Conservation (phyloP, 2,329 filamentous ascomycete species). For the Alternaria brassicicola region DNA sequence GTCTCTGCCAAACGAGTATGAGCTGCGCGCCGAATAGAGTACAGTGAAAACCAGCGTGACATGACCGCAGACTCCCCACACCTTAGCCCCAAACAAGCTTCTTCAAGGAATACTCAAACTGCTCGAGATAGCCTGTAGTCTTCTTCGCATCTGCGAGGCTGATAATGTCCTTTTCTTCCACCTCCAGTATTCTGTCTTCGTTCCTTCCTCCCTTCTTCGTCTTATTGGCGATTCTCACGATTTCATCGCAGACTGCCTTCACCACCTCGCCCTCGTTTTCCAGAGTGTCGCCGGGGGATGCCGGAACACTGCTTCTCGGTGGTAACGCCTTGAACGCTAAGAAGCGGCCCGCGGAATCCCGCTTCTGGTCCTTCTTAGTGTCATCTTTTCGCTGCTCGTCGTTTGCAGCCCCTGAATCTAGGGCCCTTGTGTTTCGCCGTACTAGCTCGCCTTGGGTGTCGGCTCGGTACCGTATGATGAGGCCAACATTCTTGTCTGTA, state of each 20-base stretch:
- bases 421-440: constrained; percentile 82
- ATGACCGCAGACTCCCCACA: neutral
- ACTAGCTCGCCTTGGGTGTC: constrained; percentile 72
- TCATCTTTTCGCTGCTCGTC: constrained; percentile 18
- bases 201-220: constrained; percentile 53
- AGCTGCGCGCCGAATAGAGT: neutral
- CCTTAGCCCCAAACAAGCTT: constrained; percentile 79
- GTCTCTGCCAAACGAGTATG: neutral
- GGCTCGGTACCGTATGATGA: constrained; percentile 78
- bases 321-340: constrained; percentile 64
- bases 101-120: constrained; percentile 88
- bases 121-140: constrained; percentile 84
- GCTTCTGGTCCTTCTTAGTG: constrained; percentile 25
- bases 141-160: constrained; percentile 82
- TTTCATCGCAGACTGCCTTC: constrained; percentile 73
- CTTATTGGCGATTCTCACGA: constrained; percentile 69
- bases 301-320: constrained; percentile 51
- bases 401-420: constrained; percentile 58
- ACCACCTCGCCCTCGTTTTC: constrained; percentile 62
- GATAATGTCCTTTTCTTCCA: constrained; percentile 74
- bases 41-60: neutral
- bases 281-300: constrained; percentile 29
- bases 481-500: constrained; percentile 79
- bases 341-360: constrained; percentile 41
- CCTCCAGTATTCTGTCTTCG: constrained; percentile 41